Percentiles rank a stretch among this genome's conserved stretches.
phyloP scores from a whole-genome alignment of 139 green algal species.

The Auxenochlorella pyrenoidosa region DNA sequence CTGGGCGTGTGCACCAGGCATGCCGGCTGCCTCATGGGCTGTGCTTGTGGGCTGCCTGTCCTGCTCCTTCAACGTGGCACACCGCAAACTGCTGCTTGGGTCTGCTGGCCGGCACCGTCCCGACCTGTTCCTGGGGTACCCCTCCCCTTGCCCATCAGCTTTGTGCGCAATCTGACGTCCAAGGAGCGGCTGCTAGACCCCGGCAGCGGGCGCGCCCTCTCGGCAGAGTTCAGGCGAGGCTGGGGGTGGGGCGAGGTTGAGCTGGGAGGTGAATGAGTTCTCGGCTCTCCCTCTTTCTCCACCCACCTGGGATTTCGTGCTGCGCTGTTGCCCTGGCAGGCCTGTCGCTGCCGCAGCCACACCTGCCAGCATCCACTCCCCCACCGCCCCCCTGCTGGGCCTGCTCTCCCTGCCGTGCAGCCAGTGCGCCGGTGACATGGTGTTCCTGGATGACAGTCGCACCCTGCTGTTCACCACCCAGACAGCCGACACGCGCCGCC shows the following conservation, averaged over 20 bases:
- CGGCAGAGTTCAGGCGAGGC: not conserved
- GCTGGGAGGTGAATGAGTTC: too few relatives aligned
- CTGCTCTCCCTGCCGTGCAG: not conserved
- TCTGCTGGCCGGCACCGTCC: too few relatives aligned
- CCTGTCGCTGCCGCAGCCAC: not conserved
- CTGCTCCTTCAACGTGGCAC: too few relatives aligned
- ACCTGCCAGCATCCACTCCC: not conserved
- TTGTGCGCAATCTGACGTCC: not conserved
- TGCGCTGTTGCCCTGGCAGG: too few relatives aligned
- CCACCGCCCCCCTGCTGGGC: too few relatives aligned
- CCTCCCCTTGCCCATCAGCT: conserved; percentile 24
- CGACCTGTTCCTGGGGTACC: too few relatives aligned
- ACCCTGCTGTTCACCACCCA: conserved; percentile 80
- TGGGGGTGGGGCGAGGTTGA: not conserved
- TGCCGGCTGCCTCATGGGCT: too few relatives aligned
- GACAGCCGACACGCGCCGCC: conserved; percentile 74
- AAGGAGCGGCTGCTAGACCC: not conserved
- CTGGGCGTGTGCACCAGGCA: too few relatives aligned
- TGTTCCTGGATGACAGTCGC: conserved; percentile 53
- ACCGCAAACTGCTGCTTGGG: too few relatives aligned
- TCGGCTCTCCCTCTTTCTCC: too few relatives aligned
- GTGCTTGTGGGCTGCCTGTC: too few relatives aligned
- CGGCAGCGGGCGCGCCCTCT: not conserved
- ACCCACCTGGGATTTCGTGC: too few relatives aligned
- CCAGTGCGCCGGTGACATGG: not conserved